Base-by-base conservation (phyloP, 306 rosid species). In the Rubus idaeus region DNA sequence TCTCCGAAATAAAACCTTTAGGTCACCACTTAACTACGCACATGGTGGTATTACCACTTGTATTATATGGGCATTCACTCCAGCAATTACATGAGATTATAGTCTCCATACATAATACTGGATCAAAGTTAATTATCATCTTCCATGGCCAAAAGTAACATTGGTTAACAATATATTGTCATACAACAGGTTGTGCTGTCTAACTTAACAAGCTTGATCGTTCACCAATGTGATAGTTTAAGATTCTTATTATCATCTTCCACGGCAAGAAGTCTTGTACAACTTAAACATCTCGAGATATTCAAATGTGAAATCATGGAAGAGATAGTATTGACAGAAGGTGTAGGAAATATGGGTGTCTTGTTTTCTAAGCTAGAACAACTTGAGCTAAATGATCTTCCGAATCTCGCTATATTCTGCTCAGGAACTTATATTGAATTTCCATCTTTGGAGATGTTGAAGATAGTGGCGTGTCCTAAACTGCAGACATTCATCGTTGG, bases 221-320 rank as follows among this genome's bases (percentile, higher is more conserved):
- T 88, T 18, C 11, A 18, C 1, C 4, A 2, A 0, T 78, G 84
- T 71, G 17, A n/a, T n/a, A n/a, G n/a, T n/a, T n/a, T n/a, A n/a
- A n/a, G n/a, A n/a, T n/a, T n/a, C n/a, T n/a, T n/a, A 6, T 21
- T 81, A 7, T 74, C 85, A 7, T 13, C 74, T 53, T 64, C 77
- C 1, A 66, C 74, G 80, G 87, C 83, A 2, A 39, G 5, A 10
- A 53, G 70, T 69, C 37, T 84, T 4, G 45, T 10, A 30, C 83
- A 68, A n/a, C 90, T 89, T 23, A 66, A 80, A 74, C 77, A 57
- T 37, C 86, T 89, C 9, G 40, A 52, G 2, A 35, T 89, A 50
- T 13, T 56, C 3, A 7, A 5, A 3, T 89, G 91, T 57, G 0
- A 18, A 4, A 30, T 5, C n/a, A 83, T 89, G 88, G 42, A 10